A percentile compares a stretch with the other conserved stretches of the same genome.
Conservation (phyloP, 176 grass and related monocot genomes). For the Aechmea fasciata region DNA sequence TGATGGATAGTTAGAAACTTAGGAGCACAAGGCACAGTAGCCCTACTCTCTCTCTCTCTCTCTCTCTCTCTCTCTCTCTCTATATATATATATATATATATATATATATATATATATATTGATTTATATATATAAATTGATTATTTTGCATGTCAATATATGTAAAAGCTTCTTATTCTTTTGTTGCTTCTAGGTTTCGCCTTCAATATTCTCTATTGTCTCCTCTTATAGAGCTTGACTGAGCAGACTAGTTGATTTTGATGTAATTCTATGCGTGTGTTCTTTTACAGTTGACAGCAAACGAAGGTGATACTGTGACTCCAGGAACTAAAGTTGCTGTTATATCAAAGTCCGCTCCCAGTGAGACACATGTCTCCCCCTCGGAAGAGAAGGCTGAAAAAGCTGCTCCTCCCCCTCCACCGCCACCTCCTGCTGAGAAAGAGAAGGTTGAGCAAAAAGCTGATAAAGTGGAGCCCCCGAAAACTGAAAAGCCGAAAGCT, state of each 20-base stretch:
- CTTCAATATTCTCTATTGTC: background rate
- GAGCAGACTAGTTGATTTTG: background rate
- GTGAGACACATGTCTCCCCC: conserved; percentile 84
- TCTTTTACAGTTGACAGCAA: conserved; percentile 51
- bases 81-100: too few relatives aligned
- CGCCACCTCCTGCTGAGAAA: conserved; percentile 28
- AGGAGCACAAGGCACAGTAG: too few relatives aligned
- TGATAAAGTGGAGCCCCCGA: conserved; percentile 35
- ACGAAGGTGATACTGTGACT: conserved; percentile 93
- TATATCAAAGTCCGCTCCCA: conserved; percentile 77
- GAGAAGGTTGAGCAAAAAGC: conserved; percentile 11
- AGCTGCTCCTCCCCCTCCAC: conserved; percentile 32
- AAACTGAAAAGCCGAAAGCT: conserved; percentile 38
- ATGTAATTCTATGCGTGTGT: background rate
- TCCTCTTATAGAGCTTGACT: background rate
- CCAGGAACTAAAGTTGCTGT: conserved; percentile 89
- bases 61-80: too few relatives aligned
- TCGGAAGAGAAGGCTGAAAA: conserved; percentile 74
- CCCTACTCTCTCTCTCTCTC: too few relatives aligned
- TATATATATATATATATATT: background rate
- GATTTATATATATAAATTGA: background rate
- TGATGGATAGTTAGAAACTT: too few relatives aligned
- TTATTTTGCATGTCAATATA: too few relatives aligned
- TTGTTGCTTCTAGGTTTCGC: background rate
- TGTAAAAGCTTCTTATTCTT: background rate